phyloP scores from a whole-genome alignment of 805 yeast species.

The Blastobotrys peoriensis region DNA sequence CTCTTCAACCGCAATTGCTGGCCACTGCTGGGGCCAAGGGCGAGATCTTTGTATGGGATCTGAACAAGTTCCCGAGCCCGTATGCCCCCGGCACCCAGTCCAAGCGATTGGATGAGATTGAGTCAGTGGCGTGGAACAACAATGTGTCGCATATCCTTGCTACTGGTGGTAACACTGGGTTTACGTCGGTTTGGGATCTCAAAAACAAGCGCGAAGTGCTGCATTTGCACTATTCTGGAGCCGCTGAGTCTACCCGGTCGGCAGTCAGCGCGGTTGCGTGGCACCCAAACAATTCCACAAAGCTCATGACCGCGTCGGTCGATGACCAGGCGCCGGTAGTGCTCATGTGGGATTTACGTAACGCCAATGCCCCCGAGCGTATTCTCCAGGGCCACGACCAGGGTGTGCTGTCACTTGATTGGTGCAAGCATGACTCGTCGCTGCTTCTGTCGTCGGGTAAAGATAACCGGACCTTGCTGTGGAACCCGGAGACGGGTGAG shows the following conservation, averaged over 20 bases:
- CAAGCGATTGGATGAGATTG: constrained; percentile 67
- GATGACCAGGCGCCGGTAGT: constrained; percentile 75
- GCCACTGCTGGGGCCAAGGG: constrained; percentile 89
- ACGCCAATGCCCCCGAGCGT: constrained; percentile 82
- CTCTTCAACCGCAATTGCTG: constrained; percentile 60
- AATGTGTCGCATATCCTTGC: constrained; percentile 82
- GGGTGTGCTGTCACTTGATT: constrained; percentile 85
- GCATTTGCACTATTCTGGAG: constrained; percentile 61
- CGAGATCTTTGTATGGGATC: constrained; percentile 87
- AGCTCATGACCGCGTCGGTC: constrained; percentile 80
- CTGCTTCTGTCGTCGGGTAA: constrained; percentile 86
- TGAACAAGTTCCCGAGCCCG: constrained; percentile 48
- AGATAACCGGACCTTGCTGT: constrained; percentile 78
- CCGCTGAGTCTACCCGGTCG: constrained; percentile 44
- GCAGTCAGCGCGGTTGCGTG: constrained; percentile 80
- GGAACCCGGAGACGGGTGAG: constrained; percentile 80
- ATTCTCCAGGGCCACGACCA: constrained; percentile 73
- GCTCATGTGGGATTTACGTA: constrained; percentile 89
- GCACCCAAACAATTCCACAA: constrained; percentile 90
- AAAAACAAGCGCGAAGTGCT: constrained; percentile 82
- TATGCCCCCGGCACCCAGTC: constrained; percentile 74
- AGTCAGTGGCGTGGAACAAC: constrained; percentile 84
- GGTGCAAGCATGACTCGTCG: constrained; percentile 81
- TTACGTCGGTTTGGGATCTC: constrained; percentile 90
- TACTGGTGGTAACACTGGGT: constrained; percentile 77